Evolutionary conservation across 108 stramenopile species (phyloP).

Genomic region (Nannochloropsis salina): DNA sequence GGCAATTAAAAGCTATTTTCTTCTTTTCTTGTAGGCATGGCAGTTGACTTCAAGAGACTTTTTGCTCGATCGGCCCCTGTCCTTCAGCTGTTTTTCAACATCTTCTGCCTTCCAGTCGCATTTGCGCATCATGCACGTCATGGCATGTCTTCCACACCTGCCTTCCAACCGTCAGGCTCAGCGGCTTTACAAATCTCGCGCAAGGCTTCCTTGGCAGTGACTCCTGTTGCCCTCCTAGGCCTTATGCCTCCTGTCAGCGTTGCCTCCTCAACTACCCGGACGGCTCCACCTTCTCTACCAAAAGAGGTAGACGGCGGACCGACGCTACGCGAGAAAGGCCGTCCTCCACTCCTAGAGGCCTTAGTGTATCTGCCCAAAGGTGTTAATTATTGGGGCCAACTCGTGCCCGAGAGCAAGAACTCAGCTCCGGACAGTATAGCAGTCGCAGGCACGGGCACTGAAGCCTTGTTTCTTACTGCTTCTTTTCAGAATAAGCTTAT

Average conservation of each 20-base stretch:
- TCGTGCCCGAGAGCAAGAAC: not conserved
- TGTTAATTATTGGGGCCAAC: not conserved
- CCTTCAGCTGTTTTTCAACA: not conserved
- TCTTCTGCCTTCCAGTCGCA: not conserved
- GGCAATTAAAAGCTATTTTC: too few relatives aligned
- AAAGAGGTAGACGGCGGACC: not conserved
- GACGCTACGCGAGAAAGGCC: not conserved
- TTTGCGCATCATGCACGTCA: not conserved
- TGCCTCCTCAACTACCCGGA: not conserved
- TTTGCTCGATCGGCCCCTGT: not conserved
- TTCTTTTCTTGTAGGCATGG: not conserved
- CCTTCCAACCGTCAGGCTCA: not conserved
- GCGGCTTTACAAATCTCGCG: not conserved
- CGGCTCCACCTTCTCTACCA: not conserved
- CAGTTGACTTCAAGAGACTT: not conserved
- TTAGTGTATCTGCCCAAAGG: conserved; percentile 5
- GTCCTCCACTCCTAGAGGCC: not conserved
- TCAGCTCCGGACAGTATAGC: not conserved
- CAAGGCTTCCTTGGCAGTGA: not conserved
- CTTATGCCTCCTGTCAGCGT: not conserved
- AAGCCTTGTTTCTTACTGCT: not conserved
- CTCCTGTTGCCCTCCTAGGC: not conserved
- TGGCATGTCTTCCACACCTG: not conserved
- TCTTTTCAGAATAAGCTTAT: conserved; percentile 13
- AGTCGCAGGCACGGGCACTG: not conserved